Conservation (phyloP, 129 eudicot species). For the Arctium minus region DNA sequence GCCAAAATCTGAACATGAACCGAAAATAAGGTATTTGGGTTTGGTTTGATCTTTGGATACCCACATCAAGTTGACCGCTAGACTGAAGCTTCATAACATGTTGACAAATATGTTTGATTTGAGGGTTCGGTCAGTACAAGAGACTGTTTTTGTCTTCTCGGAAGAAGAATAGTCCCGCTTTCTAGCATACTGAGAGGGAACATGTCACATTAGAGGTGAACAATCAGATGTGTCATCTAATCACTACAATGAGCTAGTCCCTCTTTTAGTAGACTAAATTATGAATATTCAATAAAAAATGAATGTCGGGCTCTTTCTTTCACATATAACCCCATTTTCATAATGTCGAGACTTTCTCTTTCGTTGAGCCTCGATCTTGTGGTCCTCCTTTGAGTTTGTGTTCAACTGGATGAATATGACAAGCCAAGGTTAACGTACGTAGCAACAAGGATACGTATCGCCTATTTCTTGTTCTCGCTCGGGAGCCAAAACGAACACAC, state of each 20-base stretch:
- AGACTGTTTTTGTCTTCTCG: too few relatives aligned
- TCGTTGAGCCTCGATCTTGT: neutral
- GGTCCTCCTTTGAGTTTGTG: slow-evolving; percentile 12
- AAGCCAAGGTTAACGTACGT: neutral
- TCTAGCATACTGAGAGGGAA: neutral
- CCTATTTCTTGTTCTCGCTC: too few relatives aligned
- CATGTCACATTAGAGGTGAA: slow-evolving; percentile 4
- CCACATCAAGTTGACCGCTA: too few relatives aligned
- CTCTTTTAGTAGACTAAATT: neutral
- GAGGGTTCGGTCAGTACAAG: too few relatives aligned
- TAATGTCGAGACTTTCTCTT: neutral
- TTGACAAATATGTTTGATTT: too few relatives aligned
- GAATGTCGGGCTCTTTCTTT: neutral
- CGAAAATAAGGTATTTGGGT: too few relatives aligned
- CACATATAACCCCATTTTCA: neutral
- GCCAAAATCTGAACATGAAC: too few relatives aligned
- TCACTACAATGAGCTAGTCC: slow-evolving; percentile 1
- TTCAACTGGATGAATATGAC: neutral
- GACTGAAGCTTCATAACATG: too few relatives aligned
- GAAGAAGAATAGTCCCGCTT: too few relatives aligned
- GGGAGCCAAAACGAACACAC: too few relatives aligned
- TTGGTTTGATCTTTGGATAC: too few relatives aligned
- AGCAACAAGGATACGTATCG: too few relatives aligned
- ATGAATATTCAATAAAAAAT: neutral
- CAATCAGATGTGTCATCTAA: neutral